Conservation (phyloP, 1,284 basidiomycete species). For the Ganoderma lucidum region DNA sequence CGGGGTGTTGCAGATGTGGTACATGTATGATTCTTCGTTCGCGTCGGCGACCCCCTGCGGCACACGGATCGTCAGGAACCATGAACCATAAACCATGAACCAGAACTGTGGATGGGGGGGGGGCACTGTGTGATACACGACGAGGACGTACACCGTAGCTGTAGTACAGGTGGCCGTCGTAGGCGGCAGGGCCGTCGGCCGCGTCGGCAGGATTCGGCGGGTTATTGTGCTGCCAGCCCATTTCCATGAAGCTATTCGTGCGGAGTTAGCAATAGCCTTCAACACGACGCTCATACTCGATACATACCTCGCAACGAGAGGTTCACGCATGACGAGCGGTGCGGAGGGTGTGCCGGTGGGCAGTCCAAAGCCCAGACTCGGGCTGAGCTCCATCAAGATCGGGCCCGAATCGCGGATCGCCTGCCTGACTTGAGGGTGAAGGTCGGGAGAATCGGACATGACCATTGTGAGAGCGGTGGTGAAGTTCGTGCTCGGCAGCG, state of each 20-base stretch:
- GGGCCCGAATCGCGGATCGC: not conserved
- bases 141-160: not conserved
- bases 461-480: not conserved
- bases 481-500: not conserved
- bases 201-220: not conserved
- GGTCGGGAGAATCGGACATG: not conserved
- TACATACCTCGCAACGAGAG: not conserved
- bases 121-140: not conserved
- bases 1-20: constrained; percentile 72
- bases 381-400: not conserved
- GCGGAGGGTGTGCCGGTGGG: not conserved
- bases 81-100: too few species aligned
- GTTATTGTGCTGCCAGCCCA: not conserved
- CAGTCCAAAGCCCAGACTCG: not conserved
- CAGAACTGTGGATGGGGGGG: not conserved
- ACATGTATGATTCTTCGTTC: constrained; percentile 65
- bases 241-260: not conserved
- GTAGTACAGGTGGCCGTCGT: not conserved
- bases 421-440: not conserved
- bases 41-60: not conserved
- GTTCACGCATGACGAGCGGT: not conserved
- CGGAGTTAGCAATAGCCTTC: not conserved
- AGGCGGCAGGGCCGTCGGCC: not conserved
- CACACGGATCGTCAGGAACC: not conserved
- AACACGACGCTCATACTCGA: not conserved